Conservation (phyloP, 768 basidiomycete genomes). For the Pisolithus marmoratus region DNA sequence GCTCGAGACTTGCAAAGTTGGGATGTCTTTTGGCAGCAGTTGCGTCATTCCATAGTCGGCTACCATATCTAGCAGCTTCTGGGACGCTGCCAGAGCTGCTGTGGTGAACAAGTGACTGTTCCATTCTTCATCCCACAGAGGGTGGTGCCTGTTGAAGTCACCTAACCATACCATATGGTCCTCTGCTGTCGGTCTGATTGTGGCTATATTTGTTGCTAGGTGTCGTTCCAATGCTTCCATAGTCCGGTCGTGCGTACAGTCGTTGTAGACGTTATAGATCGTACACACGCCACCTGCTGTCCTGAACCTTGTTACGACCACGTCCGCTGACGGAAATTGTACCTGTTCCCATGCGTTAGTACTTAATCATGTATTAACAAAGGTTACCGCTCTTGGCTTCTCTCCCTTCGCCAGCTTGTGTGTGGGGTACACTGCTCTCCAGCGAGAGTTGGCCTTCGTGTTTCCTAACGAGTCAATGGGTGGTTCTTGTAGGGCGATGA, state of each 20-base stretch:
- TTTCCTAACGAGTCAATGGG: not conserved
- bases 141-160: constrained; percentile 30
- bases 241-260: constrained; percentile 2
- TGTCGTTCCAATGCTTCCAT: not conserved
- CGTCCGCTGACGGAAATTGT: constrained; percentile 12
- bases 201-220: not conserved
- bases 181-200: not conserved
- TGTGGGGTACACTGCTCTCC: not conserved
- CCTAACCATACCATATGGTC: constrained; percentile 20
- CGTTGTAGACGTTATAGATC: constrained; percentile 13
- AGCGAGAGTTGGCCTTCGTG: not conserved
- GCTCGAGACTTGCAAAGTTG: constrained; percentile 26
- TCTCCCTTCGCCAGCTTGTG: not conserved
- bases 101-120: constrained; percentile 19
- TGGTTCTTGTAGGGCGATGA: constrained; percentile 2
- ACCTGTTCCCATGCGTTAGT: constrained; percentile 22
- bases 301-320: constrained; percentile 14
- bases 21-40: constrained; percentile 27
- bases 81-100: constrained; percentile 8
- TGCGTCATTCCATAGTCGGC: constrained; percentile 25
- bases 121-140: constrained; percentile 21
- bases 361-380: constrained; percentile 12
- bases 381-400: constrained; percentile 10
- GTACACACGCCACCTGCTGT: not conserved
- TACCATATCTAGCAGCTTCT: constrained; percentile 24